Base-by-base conservation (phyloP, 2,329 filamentous ascomycete species). In the Amesomyces nigricolor region DNA sequence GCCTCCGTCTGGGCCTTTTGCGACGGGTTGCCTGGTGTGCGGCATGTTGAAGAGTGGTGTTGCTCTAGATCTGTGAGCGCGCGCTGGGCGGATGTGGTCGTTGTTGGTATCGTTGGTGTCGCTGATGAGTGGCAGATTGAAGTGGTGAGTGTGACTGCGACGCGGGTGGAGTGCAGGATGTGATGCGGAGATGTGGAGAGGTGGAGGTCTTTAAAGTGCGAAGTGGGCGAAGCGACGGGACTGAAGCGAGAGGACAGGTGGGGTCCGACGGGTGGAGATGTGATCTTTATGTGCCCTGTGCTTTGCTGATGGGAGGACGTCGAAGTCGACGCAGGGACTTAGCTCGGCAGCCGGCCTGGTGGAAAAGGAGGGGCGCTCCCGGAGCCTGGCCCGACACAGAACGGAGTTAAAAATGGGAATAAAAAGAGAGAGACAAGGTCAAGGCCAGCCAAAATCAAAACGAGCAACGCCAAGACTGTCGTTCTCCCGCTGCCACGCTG, bases 351-450 rank as follows among this genome's bases (percentile, higher is more conserved):
- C 16, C 17, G 11, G n/a, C 22, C 11, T 46, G 19, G n/a, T 38
- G 16, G 45, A 38, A 40, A 46, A 47, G 42, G 51, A 47, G 43
- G 43, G 43, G 43, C 22, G 9, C 19, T 32, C n/a, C 44, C 51
- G 14, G 29, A n/a, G 16, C 44, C 26, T 40, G 44, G 22, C 32
- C 51, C 22, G 37, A 53, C 35, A 53, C 43, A 40, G 17, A 13
- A 16, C 19, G 44, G 43, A n/a, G 29, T 14, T 45, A 30, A 52
- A 46, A 45, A 46, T 19, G 32, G 11, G 37, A 16, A 10, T 35
- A 13, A 29, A 37, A 40, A 7, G 5, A 13, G 38, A 22, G 14
- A 17, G 40, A 51, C 40, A 40, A 44, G 40, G 49, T 11, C 47
- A 13, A 11, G 47, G 19, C 6, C 17, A 11, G 45, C 35, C 35